Base-by-base conservation (phyloP, 768 basidiomycete genomes). In the Calocera viscosa region DNA sequence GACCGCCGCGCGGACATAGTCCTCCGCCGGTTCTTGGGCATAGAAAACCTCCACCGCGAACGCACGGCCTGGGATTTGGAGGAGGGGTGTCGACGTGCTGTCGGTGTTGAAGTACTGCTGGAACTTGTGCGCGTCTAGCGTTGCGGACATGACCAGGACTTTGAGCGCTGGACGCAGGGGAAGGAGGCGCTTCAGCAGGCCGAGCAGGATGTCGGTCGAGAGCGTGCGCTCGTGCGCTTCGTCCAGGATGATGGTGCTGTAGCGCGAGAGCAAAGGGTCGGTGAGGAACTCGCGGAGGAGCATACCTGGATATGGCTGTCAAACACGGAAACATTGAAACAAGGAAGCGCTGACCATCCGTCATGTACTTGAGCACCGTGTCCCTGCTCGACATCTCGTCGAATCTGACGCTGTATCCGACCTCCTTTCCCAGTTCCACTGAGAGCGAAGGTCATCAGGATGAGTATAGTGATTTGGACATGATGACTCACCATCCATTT, bases 351-450 rank as follows among this genome's bases (percentile, higher is more conserved):
- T n/a, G n/a, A 83, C 95, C 96, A 72, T 99, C 96, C 19, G 96
- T 99, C 94, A 98, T 96, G 80, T 99, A 98, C 75, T 96, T 97
- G 70, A 99, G 81, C 77, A 99, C 96, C 0, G 96, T 98, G 88
- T 89, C 0, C 90, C 89, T 0, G 85, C 90, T 83, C 47, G 95
- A 89, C 90, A 93, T 89, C 75, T 98, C 96, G 76, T 99, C 95
- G 75, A 98, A 99, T 75, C 95, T 91, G 73, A 97, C 97, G 2
- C 91, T 92, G 77, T 99, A 99, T 66, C 95, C 95, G 69, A 98
- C 95, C 69, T 97, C 88, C 72, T 90, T 87, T 33, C 95, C 95
- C 1, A 99, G 86, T 76, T 86, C 82, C 2, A 99, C 94, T 94
- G n/a, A 34, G 64, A 24, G 17, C 34, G 35, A 16, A 30, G 14